These are phyloP conservation scores for Durio zibethinus DNA, from an alignment of 345 rosid species.

Conservation along the genomic window DNA sequence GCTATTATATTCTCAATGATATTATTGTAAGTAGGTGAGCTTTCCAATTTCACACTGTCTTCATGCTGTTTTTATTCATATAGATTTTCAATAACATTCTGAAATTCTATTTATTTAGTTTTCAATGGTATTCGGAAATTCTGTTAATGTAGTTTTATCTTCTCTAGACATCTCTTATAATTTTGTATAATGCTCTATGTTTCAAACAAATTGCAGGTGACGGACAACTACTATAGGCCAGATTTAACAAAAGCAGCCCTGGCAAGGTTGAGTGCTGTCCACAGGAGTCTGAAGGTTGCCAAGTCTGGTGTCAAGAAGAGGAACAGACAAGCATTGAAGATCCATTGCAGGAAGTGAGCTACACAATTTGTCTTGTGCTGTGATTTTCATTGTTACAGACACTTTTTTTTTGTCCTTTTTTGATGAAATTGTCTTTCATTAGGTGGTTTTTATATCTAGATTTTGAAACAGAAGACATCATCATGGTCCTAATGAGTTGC, in stretches of 20 bases:
- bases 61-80: neutral
- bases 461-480: neutral
- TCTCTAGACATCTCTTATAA: neutral
- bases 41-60: neutral
- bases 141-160: neutral
- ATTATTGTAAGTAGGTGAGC: neutral
- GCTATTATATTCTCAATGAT: neutral
- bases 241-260: slow-evolving; percentile 89
- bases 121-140: neutral
- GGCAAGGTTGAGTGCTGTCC: slow-evolving; percentile 75
- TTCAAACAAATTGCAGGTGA: slow-evolving; percentile 49
- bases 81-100: neutral
- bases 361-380: neutral
- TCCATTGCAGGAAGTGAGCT: slow-evolving; percentile 32
- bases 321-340: slow-evolving; percentile 64
- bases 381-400: neutral
- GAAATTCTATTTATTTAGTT: neutral
- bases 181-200: neutral
- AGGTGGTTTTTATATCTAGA: neutral
- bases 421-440: neutral
- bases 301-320: slow-evolving; percentile 92
- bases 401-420: neutral
- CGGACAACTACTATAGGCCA: slow-evolving; percentile 81
- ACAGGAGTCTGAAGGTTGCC: slow-evolving; percentile 74
- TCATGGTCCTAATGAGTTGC: neutral